Evolutionary conservation across 1,284 basidiomycete genomes (phyloP).

Genomic region (Fomitopsis betulina): DNA sequence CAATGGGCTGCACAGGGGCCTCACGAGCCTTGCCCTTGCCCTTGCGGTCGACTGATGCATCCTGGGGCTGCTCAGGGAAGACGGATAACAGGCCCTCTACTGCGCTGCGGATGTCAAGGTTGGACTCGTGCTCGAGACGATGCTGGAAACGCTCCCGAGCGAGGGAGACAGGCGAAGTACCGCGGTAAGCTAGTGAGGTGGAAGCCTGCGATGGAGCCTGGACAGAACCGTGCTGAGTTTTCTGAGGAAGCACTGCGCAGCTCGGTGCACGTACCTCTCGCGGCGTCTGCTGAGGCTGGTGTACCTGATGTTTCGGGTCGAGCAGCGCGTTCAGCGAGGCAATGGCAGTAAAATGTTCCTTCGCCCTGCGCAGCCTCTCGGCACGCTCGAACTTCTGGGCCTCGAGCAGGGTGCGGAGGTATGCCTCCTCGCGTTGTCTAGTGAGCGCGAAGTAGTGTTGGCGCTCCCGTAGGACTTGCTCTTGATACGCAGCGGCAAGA

Average conservation of each 20-base stretch:
- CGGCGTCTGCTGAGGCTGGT: neutral
- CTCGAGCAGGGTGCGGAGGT: constrained; percentile 7
- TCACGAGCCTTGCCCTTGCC: constrained; percentile 18
- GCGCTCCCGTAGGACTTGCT: neutral
- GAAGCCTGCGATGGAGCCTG: neutral
- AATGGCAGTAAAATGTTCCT: neutral
- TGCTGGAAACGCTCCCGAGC: neutral
- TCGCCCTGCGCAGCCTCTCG: constrained; percentile 2
- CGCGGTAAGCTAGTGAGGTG: neutral
- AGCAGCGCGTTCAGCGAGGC: neutral
- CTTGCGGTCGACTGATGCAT: constrained; percentile 5
- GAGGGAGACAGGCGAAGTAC: neutral
- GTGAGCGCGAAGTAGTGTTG: constrained; percentile 9
- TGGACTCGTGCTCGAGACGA: neutral
- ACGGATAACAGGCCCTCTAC: constrained; percentile 1
- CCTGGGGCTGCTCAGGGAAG: neutral
- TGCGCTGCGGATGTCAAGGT: neutral
- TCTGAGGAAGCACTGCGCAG: no score
- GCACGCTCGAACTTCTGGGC: constrained; percentile 7
- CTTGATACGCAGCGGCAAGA: constrained; percentile 7
- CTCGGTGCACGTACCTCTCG: neutral
- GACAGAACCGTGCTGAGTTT: neutral
- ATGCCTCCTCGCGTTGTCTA: constrained; percentile 14
- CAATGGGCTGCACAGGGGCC: constrained; percentile 6
- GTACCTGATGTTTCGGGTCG: neutral